These are phyloP conservation scores for Suhomyces sp. DNA, from an alignment of 805 yeast species.

Conservation along the genomic window DNA sequence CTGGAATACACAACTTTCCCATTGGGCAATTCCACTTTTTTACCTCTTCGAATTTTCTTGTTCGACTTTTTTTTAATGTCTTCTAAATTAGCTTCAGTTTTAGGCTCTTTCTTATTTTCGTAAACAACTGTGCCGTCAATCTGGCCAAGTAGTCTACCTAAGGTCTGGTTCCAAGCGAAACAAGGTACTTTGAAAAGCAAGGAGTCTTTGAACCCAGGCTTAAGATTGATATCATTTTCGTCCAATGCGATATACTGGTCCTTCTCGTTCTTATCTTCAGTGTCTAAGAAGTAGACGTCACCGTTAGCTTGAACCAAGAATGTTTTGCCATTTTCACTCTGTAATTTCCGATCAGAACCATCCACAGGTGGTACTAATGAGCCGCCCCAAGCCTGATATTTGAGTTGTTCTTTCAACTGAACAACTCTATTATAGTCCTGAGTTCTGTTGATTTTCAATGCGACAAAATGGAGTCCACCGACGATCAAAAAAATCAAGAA, in stretches of 20 bases:
- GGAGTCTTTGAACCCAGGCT: slow-evolving; percentile 51
- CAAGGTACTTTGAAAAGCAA: slow-evolving; percentile 43
- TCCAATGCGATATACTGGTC: slow-evolving; percentile 39
- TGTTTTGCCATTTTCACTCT: slow-evolving; percentile 44
- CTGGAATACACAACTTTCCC: slow-evolving; percentile 53
- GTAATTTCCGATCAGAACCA: slow-evolving; percentile 45
- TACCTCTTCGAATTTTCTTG: slow-evolving; percentile 37
- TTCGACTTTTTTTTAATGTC: slow-evolving; percentile 22
- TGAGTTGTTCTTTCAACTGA: slow-evolving; percentile 49
- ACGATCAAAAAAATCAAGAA: slow-evolving; percentile 49
- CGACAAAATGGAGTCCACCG: slow-evolving; percentile 56
- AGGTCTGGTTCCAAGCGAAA: slow-evolving; percentile 42
- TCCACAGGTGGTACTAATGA: slow-evolving; percentile 50
- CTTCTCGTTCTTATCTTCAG: slow-evolving; percentile 17
- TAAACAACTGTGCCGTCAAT: slow-evolving; percentile 18
- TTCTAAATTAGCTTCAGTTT: slow-evolving; percentile 26
- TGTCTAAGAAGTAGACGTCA: slow-evolving; percentile 47
- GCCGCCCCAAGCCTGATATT: slow-evolving; percentile 54
- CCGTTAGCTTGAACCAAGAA: slow-evolving; percentile 60
- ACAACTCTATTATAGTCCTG: slow-evolving; percentile 60
- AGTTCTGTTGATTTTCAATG: slow-evolving; percentile 50
- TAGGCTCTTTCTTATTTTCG: slow-evolving; percentile 17
- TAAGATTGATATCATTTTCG: slow-evolving; percentile 43
- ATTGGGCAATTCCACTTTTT: slow-evolving; percentile 53
- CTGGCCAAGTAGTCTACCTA: slow-evolving; percentile 34